Evolutionary conservation across 139 green algal species (phyloP).

Genomic region (Chlorella sp.): DNA sequence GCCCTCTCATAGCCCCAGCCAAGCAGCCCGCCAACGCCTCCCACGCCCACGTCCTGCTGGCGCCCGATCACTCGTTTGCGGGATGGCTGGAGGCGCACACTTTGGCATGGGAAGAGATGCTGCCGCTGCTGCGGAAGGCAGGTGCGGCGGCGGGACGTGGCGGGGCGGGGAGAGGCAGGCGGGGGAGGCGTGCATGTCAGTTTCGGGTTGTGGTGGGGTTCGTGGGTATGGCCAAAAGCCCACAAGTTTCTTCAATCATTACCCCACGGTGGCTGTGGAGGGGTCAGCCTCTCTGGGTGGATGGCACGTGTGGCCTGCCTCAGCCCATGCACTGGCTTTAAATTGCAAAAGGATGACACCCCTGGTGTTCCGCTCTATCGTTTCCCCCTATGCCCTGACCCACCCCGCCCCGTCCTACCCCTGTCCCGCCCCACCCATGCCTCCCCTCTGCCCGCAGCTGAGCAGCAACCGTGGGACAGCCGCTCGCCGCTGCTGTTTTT

Average conservation of each 20-base stretch:
- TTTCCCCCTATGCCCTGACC: not conserved
- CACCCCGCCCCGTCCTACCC: not conserved
- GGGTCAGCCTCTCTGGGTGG: not conserved
- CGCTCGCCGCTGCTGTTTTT: constrained; percentile 18
- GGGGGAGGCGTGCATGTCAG: not conserved
- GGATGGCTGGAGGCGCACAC: constrained; percentile 26
- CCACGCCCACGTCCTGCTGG: constrained; percentile 7
- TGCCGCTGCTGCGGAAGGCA: constrained; percentile 16
- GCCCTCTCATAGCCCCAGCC: not conserved
- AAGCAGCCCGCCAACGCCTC: constrained; percentile 2
- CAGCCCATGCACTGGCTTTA: too few species aligned
- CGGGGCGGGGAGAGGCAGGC: not conserved
- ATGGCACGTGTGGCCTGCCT: too few species aligned
- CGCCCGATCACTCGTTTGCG: not conserved
- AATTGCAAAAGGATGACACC: too few species aligned
- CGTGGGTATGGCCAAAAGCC: too few species aligned
- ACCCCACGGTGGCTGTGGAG: too few species aligned
- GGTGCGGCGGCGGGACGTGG: not conserved
- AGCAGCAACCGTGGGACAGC: not conserved
- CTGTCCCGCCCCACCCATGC: not conserved
- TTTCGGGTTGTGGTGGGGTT: too few species aligned
- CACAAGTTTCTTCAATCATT: too few species aligned
- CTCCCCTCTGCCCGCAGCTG: not conserved
- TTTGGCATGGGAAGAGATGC: constrained; percentile 14
- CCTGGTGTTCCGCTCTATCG: too few species aligned